These are phyloP conservation scores for Fagopyrum tataricum DNA, from an alignment of 148 eudicot genomes.

Conservation along the genomic window DNA sequence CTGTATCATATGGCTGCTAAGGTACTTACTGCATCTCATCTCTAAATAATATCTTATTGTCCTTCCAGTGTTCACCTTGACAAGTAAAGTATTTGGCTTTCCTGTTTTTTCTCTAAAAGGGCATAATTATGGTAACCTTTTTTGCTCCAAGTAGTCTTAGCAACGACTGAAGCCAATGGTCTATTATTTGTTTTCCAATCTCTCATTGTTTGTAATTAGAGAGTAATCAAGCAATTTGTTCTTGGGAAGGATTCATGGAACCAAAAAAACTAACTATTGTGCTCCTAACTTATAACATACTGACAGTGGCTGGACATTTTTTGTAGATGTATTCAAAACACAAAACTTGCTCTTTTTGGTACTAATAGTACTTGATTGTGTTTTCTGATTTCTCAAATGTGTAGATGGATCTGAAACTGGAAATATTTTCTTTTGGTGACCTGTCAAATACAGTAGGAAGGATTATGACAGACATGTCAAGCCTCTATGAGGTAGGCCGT, in stretches of 20 bases:
- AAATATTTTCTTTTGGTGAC: slow-evolving; percentile 92
- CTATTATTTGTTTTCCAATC: not conserved
- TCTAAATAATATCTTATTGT: slow-evolving; percentile 1
- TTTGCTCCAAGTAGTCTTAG: not conserved
- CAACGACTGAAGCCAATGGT: not conserved
- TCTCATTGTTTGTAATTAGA: not conserved
- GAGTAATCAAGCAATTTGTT: not conserved
- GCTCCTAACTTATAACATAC: not conserved
- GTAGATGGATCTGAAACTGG: slow-evolving; percentile 97
- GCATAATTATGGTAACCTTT: not conserved
- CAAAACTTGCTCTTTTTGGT: not conserved
- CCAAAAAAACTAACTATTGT: not conserved
- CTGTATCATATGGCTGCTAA: slow-evolving; percentile 79
- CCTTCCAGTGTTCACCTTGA: not conserved
- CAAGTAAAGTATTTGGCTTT: not conserved
- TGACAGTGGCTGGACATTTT: not conserved
- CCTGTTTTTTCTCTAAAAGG: not conserved
- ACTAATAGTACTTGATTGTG: not conserved
- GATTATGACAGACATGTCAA: slow-evolving; percentile 93
- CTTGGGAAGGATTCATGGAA: not conserved
- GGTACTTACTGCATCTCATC: slow-evolving; percentile 31
- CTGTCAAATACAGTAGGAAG: slow-evolving; percentile 80
- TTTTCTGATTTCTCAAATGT: slow-evolving; percentile 17
- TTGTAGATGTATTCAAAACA: not conserved
- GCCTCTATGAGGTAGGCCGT: slow-evolving; percentile 97